phyloP scores from a whole-genome alignment of 345 rosid species.

The Cardiospermum halicacabum region DNA sequence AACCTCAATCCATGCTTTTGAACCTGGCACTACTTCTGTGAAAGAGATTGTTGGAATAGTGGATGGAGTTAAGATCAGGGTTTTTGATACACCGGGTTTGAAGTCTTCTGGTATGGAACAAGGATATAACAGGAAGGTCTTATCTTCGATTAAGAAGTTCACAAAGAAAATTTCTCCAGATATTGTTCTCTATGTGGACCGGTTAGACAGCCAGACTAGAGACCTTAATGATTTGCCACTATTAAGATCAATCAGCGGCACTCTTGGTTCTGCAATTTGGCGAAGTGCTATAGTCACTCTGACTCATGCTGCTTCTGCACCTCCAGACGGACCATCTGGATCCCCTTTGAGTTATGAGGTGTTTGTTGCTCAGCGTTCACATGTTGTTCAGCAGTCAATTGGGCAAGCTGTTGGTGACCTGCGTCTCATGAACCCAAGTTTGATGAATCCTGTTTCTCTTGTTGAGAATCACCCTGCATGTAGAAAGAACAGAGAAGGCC shows the following conservation, averaged over 20 bases:
- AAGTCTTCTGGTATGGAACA: conserved; percentile 81
- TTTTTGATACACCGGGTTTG: conserved; percentile 80
- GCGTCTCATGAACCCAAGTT: conserved; percentile 82
- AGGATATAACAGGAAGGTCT: conserved; percentile 52
- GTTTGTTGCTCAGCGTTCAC: conserved; percentile 89
- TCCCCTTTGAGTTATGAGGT: conserved; percentile 81
- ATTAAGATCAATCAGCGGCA: conserved; percentile 57
- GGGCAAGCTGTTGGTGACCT: conserved; percentile 92
- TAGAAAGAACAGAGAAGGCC: conserved; percentile 79
- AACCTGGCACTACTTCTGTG: conserved; percentile 61
- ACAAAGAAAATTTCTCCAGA: conserved; percentile 75
- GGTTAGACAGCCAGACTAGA: conserved; percentile 75
- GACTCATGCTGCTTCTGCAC: conserved; percentile 96
- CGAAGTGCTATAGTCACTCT: conserved; percentile 78
- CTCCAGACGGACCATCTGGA: conserved; percentile 95
- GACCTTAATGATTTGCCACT: conserved; percentile 84
- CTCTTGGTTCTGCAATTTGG: conserved; percentile 84
- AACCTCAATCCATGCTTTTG: conserved; percentile 67
- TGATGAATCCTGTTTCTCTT: conserved; percentile 88
- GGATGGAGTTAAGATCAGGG: conserved; percentile 61
- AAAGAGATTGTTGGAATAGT: conserved; percentile 65
- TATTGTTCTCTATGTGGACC: conserved; percentile 82
- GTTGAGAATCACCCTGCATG: conserved; percentile 90
- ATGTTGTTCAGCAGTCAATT: conserved; percentile 86
- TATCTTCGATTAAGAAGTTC: conserved; percentile 60